phyloP scores from a whole-genome alignment of 148 eudicot species.

The Chenopodium quinoa region DNA sequence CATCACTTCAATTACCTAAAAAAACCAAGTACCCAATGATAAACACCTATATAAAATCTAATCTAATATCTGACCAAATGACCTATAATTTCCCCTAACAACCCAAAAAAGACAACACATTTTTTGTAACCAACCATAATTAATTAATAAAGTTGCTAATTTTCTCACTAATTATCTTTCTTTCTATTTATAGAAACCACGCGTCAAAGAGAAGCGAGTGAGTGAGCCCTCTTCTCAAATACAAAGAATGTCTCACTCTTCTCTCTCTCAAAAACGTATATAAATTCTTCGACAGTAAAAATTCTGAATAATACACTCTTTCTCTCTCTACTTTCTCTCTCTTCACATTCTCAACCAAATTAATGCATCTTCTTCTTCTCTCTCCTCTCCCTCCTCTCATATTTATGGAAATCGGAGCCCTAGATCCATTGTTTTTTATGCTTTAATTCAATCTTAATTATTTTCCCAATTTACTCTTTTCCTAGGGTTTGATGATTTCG shows the following conservation, averaged over 20 bases:
- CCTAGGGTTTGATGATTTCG: slow-evolving; percentile 23
- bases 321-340: slow-evolving; percentile 11
- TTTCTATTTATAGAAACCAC: neutral
- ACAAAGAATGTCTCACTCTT: slow-evolving; percentile 15
- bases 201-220: slow-evolving; percentile 15
- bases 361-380: slow-evolving; percentile 23
- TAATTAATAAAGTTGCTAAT: too few relatives aligned
- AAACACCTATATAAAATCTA: too few relatives aligned
- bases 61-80: too few relatives aligned
- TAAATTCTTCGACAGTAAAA: slow-evolving; percentile 24
- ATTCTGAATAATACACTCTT: neutral
- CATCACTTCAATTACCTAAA: too few relatives aligned
- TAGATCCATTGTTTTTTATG: slow-evolving; percentile 26
- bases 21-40: too few relatives aligned
- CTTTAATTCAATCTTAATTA: neutral
- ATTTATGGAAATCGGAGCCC: slow-evolving; percentile 4
- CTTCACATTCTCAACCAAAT: slow-evolving; percentile 16
- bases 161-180: too few relatives aligned
- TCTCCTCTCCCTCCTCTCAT: slow-evolving; percentile 12
- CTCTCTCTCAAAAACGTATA: slow-evolving; percentile 27
- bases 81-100: neutral
- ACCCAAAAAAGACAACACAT: neutral
- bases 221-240: neutral
- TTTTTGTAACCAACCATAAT: neutral
- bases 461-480: neutral